Evolutionary conservation across 345 rosid genomes (phyloP).

Genomic region (Crucihimalaya himalaica): DNA sequence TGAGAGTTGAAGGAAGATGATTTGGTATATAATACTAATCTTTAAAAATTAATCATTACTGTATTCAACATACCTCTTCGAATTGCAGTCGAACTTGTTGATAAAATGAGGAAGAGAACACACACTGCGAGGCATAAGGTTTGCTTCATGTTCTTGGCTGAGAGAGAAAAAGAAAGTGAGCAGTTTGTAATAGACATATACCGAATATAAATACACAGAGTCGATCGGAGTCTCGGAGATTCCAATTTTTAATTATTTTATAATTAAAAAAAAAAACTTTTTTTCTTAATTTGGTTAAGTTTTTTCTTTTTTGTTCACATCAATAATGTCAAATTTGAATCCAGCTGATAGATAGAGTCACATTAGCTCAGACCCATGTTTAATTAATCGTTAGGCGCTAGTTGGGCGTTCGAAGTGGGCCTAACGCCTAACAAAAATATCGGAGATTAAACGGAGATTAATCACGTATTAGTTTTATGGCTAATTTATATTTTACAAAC

Average conservation of each 20-base stretch:
- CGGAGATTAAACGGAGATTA: too few relatives aligned
- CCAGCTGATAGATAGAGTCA: background rate
- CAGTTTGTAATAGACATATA: conserved; percentile 8
- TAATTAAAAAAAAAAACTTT: background rate
- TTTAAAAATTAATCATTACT: conserved; percentile 15
- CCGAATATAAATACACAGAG: conserved; percentile 16
- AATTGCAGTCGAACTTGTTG: conserved; percentile 44
- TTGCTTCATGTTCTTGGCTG: conserved; percentile 51
- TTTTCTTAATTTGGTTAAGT: background rate
- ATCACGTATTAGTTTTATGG: too few relatives aligned
- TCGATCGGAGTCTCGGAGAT: background rate
- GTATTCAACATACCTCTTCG: conserved; percentile 37
- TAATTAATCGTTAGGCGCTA: too few relatives aligned
- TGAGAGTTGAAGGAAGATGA: background rate
- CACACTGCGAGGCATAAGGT: conserved; percentile 32
- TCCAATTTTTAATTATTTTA: background rate
- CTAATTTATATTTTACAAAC: too few relatives aligned
- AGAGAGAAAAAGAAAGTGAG: conserved; percentile 2
- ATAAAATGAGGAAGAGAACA: conserved; percentile 47
- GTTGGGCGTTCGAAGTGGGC: too few relatives aligned
- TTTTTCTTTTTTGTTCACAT: background rate
- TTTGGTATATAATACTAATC: background rate
- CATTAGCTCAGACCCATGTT: too few relatives aligned
- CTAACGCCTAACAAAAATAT: too few relatives aligned
- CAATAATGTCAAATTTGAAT: background rate